A percentile compares a stretch with the other conserved stretches of the same genome.
phyloP scores from a whole-genome alignment of 805 yeast genomes.

The Sungouiella blattae region DNA sequence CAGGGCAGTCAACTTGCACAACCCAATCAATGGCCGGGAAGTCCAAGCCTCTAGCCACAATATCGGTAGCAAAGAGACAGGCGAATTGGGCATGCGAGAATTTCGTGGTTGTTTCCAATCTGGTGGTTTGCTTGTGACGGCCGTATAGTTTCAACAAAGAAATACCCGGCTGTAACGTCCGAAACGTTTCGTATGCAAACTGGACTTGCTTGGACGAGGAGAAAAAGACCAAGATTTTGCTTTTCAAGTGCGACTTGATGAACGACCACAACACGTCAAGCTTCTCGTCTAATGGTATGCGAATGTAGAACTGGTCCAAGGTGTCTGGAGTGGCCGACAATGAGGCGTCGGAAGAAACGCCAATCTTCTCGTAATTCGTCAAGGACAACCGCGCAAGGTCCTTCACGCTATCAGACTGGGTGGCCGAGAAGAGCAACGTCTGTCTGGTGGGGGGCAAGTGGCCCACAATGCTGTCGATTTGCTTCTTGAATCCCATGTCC shows the following conservation, averaged over 20 bases:
- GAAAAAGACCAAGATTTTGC: conserved; percentile 76
- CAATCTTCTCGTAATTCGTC: conserved; percentile 51
- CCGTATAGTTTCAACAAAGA: conserved; percentile 84
- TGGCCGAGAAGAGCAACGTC: conserved; percentile 82
- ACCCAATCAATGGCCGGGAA: conserved; percentile 95
- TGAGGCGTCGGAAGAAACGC: conserved; percentile 40
- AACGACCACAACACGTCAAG: conserved; percentile 84
- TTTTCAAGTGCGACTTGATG: conserved; percentile 74
- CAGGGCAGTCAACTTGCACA: conserved; percentile 89
- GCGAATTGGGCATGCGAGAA: conserved; percentile 76
- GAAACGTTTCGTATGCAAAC: conserved; percentile 79
- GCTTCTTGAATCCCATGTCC: conserved; percentile 89
- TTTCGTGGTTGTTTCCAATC: conserved; percentile 76
- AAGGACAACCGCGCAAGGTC: conserved; percentile 81
- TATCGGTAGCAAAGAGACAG: conserved; percentile 85
- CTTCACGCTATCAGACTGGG: conserved; percentile 77
- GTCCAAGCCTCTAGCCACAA: conserved; percentile 89
- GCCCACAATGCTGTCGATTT: conserved; percentile 74
- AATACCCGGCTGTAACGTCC: conserved; percentile 89
- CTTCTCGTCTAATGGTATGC: conserved; percentile 72
- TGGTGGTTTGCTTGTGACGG: conserved; percentile 83
- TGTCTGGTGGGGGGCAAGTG: conserved; percentile 81
- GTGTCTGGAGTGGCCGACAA: conserved; percentile 76
- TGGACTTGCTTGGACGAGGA: conserved; percentile 91
- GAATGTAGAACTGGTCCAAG: conserved; percentile 78